Conservation (phyloP, 2,329 filamentous ascomycete species). For the Xylariales sp. region DNA sequence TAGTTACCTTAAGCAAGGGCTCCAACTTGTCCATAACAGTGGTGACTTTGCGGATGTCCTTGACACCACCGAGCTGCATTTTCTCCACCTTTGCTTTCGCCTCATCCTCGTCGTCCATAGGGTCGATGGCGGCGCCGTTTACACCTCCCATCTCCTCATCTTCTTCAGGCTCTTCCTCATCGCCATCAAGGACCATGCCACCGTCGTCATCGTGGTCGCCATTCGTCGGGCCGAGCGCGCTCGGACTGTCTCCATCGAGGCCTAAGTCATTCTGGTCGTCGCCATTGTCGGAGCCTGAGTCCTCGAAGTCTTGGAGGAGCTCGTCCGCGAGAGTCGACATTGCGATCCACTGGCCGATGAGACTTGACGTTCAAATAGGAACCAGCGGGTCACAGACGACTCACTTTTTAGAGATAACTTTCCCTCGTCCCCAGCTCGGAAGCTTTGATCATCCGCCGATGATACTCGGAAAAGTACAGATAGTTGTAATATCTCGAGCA, state of each 20-base stretch:
- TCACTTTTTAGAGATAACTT: too few species aligned
- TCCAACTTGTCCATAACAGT: conserved; percentile 77
- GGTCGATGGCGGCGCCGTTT: conserved; percentile 40
- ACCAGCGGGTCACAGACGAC: conserved; percentile 8
- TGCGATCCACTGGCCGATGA: conserved; percentile 15
- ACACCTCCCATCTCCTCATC: conserved; percentile 53
- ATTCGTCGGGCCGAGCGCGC: conserved; percentile 30
- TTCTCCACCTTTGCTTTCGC: conserved; percentile 77
- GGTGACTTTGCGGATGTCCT: conserved; percentile 76
- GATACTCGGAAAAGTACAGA: too few species aligned
- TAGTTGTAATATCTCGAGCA: too few species aligned
- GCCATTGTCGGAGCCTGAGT: conserved; percentile 74
- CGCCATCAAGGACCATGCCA: conserved; percentile 56
- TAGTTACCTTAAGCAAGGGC: conserved; percentile 76
- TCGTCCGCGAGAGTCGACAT: conserved; percentile 95
- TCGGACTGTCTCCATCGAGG: conserved; percentile 35
- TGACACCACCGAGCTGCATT: conserved; percentile 69
- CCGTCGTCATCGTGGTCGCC: conserved; percentile 31
- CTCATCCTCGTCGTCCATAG: conserved; percentile 61
- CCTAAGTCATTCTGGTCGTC: conserved; percentile 49
- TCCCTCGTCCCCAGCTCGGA: too few species aligned
- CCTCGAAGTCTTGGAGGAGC: conserved; percentile 85
- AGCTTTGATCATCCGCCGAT: too few species aligned
- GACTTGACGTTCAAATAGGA: conserved; percentile 9
- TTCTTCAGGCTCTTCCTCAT: conserved; percentile 54